Conservation (phyloP, 495 filamentous ascomycete species). For the Penicillium argentinense region DNA sequence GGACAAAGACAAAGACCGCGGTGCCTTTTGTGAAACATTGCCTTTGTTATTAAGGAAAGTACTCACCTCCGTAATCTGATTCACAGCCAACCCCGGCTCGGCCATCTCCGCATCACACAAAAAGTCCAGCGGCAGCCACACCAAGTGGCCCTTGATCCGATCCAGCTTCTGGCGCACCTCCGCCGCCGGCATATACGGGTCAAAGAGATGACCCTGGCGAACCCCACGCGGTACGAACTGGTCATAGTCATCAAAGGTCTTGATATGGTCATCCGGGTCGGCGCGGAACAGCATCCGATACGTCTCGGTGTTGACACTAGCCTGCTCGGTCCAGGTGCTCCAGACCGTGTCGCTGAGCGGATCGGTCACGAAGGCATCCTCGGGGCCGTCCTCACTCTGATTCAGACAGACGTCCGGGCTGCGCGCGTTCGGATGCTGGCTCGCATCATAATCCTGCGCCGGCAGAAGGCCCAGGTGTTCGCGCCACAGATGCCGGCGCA, state of each 20-base stretch:
- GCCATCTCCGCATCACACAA: constrained; percentile 85
- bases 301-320: constrained; percentile 77
- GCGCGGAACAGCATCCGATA: constrained; percentile 88
- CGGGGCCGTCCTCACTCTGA: constrained; percentile 58
- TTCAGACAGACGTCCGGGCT: constrained; percentile 77
- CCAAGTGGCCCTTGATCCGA: constrained; percentile 81
- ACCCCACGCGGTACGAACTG: constrained; percentile 65
- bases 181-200: constrained; percentile 64
- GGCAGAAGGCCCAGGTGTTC: constrained; percentile 87
- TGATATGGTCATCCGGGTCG: constrained; percentile 87
- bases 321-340: constrained; percentile 77
- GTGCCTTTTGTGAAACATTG: too few species aligned
- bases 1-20: too few species aligned
- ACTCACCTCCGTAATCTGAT: constrained; percentile 65
- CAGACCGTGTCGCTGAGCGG: constrained; percentile 79
- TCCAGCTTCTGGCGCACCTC: constrained; percentile 76
- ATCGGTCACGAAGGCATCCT: constrained; percentile 78
- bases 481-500: constrained; percentile 85
- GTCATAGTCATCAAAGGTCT: constrained; percentile 87
- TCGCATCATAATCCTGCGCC: constrained; percentile 69
- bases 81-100: constrained; percentile 77
- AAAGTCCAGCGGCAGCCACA: constrained; percentile 94
- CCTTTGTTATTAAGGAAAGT: too few species aligned
- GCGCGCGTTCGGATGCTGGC: constrained; percentile 74
- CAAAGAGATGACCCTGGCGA: constrained; percentile 78